phyloP scores from a whole-genome alignment of 345 rosid genomes.

The Salix viminalis region DNA sequence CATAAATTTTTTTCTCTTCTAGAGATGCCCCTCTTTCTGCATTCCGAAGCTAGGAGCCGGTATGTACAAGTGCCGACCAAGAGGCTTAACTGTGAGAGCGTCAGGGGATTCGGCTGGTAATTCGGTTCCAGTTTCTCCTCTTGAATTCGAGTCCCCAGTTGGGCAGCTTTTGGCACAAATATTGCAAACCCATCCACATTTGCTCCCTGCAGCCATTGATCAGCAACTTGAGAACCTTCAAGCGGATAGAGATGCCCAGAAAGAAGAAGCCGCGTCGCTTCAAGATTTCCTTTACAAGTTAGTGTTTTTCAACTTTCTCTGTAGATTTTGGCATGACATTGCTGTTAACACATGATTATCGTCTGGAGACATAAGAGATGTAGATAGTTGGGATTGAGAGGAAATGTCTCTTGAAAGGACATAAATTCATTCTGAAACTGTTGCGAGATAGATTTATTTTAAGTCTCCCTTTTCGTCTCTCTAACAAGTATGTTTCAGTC shows the following conservation, averaged over 20 bases:
- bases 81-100: constrained; percentile 55
- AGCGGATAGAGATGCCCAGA: constrained; percentile 45
- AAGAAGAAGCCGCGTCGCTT: constrained; percentile 33
- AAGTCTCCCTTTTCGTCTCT: too few relatives aligned
- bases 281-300: constrained; percentile 72
- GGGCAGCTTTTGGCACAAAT: constrained; percentile 82
- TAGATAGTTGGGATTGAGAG: too few relatives aligned
- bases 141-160: constrained; percentile 69
- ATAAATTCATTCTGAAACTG: too few relatives aligned
- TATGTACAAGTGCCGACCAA: constrained; percentile 35
- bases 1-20: constrained; percentile 16
- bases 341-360: too few relatives aligned
- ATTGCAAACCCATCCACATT: constrained; percentile 79
- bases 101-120: constrained; percentile 42
- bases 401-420: too few relatives aligned
- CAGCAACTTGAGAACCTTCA: constrained; percentile 84
- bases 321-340: background rate
- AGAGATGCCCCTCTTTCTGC: constrained; percentile 55
- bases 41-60: constrained; percentile 43
- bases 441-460: too few relatives aligned
- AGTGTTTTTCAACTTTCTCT: constrained; percentile 23
- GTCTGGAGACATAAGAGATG: too few relatives aligned
- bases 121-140: constrained; percentile 62
- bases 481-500: too few relatives aligned
- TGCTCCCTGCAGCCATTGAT: constrained; percentile 73